A percentile compares a stretch with the other conserved stretches of the same genome.
Evolutionary conservation across 306 rosid genomes (phyloP).

Genomic region (Urtica urens): DNA sequence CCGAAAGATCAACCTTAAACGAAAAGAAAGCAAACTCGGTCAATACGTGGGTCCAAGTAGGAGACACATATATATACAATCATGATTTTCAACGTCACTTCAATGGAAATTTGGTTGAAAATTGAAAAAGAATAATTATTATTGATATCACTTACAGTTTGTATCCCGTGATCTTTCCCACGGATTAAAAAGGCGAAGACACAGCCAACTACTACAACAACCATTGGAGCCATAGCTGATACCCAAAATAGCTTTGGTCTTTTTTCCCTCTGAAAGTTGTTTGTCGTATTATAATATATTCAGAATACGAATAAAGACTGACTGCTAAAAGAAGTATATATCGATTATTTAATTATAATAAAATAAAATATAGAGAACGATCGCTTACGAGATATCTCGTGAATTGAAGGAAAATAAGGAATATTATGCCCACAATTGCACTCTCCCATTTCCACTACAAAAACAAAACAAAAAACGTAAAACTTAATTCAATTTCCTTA

Average conservation of each 20-base stretch:
- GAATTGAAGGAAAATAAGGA: conserved; percentile 38
- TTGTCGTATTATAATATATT: neutral
- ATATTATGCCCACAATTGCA: conserved; percentile 42
- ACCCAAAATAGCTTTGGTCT: conserved; percentile 76
- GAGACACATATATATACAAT: no score
- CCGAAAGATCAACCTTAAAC: no score
- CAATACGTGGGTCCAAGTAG: no score
- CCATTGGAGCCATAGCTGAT: conserved; percentile 67
- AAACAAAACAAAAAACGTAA: neutral
- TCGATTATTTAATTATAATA: neutral
- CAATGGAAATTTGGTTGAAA: no score
- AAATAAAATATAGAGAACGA: neutral
- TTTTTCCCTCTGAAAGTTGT: conserved; percentile 32
- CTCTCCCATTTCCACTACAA: conserved; percentile 72
- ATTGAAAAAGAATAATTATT: no score
- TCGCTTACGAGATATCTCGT: conserved; percentile 39
- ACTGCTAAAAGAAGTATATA: neutral
- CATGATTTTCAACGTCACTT: no score
- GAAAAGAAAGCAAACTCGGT: no score
- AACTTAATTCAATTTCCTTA: neutral
- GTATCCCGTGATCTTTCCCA: conserved; percentile 51
- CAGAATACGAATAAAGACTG: no score
- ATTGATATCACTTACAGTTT: conserved; percentile 56
- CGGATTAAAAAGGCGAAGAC: conserved; percentile 44
- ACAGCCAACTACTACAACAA: conserved; percentile 37